phyloP scores from a whole-genome alignment of 345 rosid species.

The Populus pruinosa region DNA sequence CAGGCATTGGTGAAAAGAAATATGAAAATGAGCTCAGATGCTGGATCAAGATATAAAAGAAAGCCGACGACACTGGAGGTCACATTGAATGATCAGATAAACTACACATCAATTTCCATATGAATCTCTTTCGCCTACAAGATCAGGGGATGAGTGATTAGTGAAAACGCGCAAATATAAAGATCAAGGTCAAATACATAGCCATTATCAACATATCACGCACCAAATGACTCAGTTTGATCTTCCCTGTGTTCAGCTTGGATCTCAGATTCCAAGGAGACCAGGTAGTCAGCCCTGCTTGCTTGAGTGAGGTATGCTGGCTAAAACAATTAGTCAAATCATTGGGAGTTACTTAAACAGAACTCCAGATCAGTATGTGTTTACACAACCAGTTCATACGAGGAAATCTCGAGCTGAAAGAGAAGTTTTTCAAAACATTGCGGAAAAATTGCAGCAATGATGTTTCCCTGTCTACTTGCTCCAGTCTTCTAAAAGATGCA shows the following conservation, averaged over 20 bases:
- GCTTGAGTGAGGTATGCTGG: neutral
- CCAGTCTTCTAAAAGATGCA: constrained; percentile 14
- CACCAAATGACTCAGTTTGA: neutral
- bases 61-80: neutral
- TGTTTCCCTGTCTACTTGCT: neutral
- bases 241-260: neutral
- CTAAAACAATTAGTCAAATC: neutral
- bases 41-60: neutral
- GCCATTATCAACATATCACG: neutral
- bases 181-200: neutral
- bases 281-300: neutral
- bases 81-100: neutral
- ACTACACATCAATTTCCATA: neutral
- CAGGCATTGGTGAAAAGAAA: neutral
- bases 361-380: constrained; percentile 1
- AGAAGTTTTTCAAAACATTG: neutral
- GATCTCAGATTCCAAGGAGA: neutral
- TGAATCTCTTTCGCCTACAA: neutral
- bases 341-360: neutral
- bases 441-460: neutral
- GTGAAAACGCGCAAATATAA: neutral
- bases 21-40: neutral
- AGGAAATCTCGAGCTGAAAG: neutral
- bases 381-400: constrained; percentile 17
- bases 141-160: neutral